Evolutionary conservation across 352 stramenopile genomes (phyloP), one percentile per base, ranked within the genome.

Genomic region (Thraustotheca clavata): DNA sequence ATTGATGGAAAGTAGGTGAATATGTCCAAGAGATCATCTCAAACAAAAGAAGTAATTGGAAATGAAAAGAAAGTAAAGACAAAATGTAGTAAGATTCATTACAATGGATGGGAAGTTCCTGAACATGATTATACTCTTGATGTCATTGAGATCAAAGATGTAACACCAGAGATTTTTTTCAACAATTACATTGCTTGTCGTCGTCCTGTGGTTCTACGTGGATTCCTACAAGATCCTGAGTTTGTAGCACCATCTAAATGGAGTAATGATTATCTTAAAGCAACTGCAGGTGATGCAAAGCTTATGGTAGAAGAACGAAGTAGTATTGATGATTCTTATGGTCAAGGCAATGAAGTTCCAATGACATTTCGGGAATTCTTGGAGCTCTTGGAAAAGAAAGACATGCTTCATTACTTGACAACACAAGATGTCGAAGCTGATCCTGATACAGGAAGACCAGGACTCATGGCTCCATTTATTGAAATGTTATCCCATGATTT

Each of bases 371-470:
- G 69, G 16, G 59, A 90, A 6, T 78, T 96, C 55, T 65, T 96
- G n/a, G 59, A 76, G 24, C 71, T 94, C 20, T 75, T 96, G 29
- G 73, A 75, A 1, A 65, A 69, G 0, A 75, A 82, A 32, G 85
- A 95, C 62, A 76, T 88, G 35, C 74, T 87, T 57, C 82, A 94
- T 62, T 96, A 96, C 71, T 67, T 96, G 48, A 96, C 87, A 43
- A 96, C 88, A 20, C 89, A 97, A 69, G 86, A 97, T 60, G 78
- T 96, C 11, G 74, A 83, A 29, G 76, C 79, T 2, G 81, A 93
- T 65, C 74, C 77, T 14, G 77, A 93, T 35, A 65, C 57, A 16
- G 90, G 79, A 6, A 76, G 81, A 12, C 83, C 88, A 6, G 80
- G 86, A 60, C 68, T 97, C 55, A 94, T 96, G 76, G 84, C 86